These are phyloP conservation scores for Thielaviopsis euricoi DNA, from an alignment of 2,329 filamentous ascomycete species.

Conservation along the genomic window DNA sequence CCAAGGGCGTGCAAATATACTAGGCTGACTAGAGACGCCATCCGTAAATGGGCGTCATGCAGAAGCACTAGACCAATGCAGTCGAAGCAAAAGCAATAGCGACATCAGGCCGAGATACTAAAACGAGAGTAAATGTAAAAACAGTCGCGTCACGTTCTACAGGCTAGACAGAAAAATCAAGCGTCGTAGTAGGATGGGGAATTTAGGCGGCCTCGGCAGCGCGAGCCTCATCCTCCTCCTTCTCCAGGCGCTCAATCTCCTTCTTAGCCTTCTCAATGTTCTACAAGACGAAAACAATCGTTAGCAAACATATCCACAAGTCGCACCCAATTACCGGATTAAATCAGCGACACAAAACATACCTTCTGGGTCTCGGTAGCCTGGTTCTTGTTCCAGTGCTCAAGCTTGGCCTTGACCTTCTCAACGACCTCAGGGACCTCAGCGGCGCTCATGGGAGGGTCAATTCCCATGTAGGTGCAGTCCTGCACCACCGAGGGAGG, in stretches of 20 bases:
- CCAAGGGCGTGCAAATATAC: not conserved
- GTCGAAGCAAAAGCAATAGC: not conserved
- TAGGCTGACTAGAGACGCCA: not conserved
- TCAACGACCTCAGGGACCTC: constrained; percentile 68
- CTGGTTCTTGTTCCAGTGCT: constrained; percentile 83
- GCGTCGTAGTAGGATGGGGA: not conserved
- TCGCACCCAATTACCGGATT: not conserved
- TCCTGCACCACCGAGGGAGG: constrained; percentile 87
- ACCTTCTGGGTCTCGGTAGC: constrained; percentile 79
- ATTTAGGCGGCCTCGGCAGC: not conserved
- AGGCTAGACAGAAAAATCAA: not conserved
- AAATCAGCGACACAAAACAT: constrained; percentile 22
- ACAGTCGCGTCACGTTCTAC: not conserved
- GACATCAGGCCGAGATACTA: not conserved
- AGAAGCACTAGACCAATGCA: not conserved
- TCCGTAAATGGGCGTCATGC: not conserved
- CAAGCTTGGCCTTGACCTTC: constrained; percentile 84
- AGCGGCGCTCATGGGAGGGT: constrained; percentile 71
- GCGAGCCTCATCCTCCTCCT: constrained; percentile 26
- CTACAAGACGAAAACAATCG: constrained; percentile 27
- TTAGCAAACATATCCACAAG: constrained; percentile 17
- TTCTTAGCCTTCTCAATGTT: constrained; percentile 95
- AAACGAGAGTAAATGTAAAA: not conserved
- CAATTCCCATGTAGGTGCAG: constrained; percentile 65
- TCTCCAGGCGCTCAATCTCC: constrained; percentile 78